Percentiles rank a stretch among this genome's conserved stretches.
Conservation (phyloP, 306 rosid species). For the Vicia faba region DNA sequence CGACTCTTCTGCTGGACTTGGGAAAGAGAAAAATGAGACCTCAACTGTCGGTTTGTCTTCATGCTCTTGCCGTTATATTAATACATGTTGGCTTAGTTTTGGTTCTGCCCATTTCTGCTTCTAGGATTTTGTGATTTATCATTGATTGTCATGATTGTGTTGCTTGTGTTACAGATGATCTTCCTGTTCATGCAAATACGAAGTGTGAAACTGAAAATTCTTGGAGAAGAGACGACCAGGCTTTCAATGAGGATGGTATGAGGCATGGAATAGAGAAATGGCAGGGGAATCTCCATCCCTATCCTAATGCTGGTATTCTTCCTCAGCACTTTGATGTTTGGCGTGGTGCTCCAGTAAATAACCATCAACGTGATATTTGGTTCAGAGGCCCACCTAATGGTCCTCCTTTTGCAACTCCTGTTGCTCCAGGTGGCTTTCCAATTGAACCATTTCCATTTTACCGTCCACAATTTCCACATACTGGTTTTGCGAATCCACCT, state of each 20-base stretch:
- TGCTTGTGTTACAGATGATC: slow-evolving; percentile 57
- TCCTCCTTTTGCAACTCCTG: slow-evolving; percentile 77
- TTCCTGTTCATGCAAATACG: slow-evolving; percentile 46
- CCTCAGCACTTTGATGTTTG: slow-evolving; percentile 82
- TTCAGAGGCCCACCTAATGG: slow-evolving; percentile 89
- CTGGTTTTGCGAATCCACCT: slow-evolving; percentile 67
- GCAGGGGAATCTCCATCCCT: slow-evolving; percentile 78
- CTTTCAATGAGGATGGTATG: slow-evolving; percentile 62
- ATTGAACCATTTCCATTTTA: slow-evolving; percentile 86
- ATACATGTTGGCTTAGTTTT: slow-evolving; percentile 17
- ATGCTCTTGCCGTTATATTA: slow-evolving; percentile 26
- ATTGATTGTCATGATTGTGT: slow-evolving; percentile 9
- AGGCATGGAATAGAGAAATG: slow-evolving; percentile 68
- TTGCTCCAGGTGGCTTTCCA: slow-evolving; percentile 76
- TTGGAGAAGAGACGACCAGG: slow-evolving; percentile 67
- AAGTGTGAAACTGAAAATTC: slow-evolving; percentile 52
- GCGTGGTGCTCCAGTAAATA: slow-evolving; percentile 74
- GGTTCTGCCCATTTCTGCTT: slow-evolving; percentile 34
- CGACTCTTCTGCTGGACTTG: slow-evolving; percentile 58
- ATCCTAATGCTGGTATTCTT: slow-evolving; percentile 63
- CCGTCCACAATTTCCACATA: slow-evolving; percentile 69
- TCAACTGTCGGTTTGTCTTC: slow-evolving; percentile 54
- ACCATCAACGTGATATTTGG: slow-evolving; percentile 88
- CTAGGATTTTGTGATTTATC: slow-evolving; percentile 19
- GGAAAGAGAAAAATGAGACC: slow-evolving; percentile 53